Conservation (phyloP, 2,329 filamentous ascomycete species). For the Stemphylium beticola region DNA sequence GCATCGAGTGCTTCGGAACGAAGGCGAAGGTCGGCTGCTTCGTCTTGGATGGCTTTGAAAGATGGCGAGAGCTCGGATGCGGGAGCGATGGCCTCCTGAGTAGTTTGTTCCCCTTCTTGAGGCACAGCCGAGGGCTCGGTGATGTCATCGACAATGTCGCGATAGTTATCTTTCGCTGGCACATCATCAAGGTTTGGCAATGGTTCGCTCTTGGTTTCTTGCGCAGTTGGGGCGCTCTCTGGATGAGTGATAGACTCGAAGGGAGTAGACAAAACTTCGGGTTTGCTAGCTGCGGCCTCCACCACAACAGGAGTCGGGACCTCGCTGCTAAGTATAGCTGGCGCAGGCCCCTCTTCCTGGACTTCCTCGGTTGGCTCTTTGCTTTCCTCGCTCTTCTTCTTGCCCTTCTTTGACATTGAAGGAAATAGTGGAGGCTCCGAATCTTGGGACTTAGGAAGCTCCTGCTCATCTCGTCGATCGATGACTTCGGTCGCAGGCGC, state of each 20-base stretch:
- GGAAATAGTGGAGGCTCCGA: slow-evolving; percentile 15
- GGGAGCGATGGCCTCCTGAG: not conserved
- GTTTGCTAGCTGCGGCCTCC: not conserved
- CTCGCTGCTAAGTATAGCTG: slow-evolving; percentile 8
- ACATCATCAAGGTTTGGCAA: not conserved
- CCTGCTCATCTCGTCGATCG: not conserved
- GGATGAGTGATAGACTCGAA: not conserved
- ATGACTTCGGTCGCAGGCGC: not conserved
- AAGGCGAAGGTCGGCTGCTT: slow-evolving; percentile 33
- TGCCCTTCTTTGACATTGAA: slow-evolving; percentile 35
- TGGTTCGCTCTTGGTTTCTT: not conserved
- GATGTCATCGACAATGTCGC: slow-evolving; percentile 1
- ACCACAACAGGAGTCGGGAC: not conserved
- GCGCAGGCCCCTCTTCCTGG: not conserved
- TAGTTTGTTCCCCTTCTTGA: not conserved
- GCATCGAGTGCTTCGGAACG: slow-evolving; percentile 37
- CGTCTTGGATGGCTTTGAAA: slow-evolving; percentile 33
- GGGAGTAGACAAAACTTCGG: not conserved
- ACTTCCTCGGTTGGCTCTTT: slow-evolving; percentile 14
- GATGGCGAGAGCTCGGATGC: slow-evolving; percentile 30
- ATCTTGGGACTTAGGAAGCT: not conserved
- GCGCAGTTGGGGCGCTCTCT: not conserved
- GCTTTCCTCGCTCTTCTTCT: slow-evolving; percentile 33
- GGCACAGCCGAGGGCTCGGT: not conserved
- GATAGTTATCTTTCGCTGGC: not conserved